These are phyloP conservation scores for Histomonas meleagridis DNA, from an alignment of 208 protist genomes.

Conservation along the genomic window DNA sequence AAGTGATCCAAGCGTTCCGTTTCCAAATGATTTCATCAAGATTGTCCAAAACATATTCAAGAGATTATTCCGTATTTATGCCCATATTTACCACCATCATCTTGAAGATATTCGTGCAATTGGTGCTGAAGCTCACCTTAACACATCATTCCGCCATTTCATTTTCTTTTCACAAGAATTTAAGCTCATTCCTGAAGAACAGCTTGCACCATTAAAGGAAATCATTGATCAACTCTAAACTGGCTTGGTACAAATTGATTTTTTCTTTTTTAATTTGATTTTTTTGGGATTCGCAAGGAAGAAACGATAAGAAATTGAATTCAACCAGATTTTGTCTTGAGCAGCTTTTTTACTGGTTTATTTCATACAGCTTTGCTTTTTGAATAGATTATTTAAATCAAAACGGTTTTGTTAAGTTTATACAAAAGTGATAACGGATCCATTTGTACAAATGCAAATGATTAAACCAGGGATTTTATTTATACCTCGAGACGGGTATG, in stretches of 20 bases:
- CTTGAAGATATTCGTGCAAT: constrained; percentile 77
- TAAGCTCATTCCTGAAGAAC: constrained; percentile 1
- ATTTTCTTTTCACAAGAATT: constrained; percentile 14
- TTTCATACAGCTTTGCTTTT: too few species aligned
- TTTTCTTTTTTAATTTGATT: too few species aligned
- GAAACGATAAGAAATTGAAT: too few species aligned
- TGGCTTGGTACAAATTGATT: too few species aligned
- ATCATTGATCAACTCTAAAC: constrained; percentile 11
- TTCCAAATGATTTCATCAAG: constrained; percentile 60
- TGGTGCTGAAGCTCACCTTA: constrained; percentile 77
- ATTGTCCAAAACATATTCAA: constrained; percentile 86
- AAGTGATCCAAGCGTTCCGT: constrained; percentile 45
- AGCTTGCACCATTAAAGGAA: not conserved
- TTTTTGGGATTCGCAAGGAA: too few species aligned
- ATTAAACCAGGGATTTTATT: too few species aligned
- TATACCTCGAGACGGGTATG: not conserved
- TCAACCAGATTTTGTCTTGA: too few species aligned
- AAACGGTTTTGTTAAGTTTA: too few species aligned
- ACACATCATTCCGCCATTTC: constrained; percentile 28
- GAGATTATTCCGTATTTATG: constrained; percentile 91
- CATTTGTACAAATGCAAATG: too few species aligned
- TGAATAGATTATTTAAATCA: too few species aligned
- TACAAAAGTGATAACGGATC: too few species aligned
- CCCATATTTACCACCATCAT: constrained; percentile 94
- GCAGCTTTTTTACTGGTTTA: too few species aligned